These are phyloP conservation scores for Vanderwaltozyma yarrowii DNA, from an alignment of 805 yeast species.

Conservation along the genomic window DNA sequence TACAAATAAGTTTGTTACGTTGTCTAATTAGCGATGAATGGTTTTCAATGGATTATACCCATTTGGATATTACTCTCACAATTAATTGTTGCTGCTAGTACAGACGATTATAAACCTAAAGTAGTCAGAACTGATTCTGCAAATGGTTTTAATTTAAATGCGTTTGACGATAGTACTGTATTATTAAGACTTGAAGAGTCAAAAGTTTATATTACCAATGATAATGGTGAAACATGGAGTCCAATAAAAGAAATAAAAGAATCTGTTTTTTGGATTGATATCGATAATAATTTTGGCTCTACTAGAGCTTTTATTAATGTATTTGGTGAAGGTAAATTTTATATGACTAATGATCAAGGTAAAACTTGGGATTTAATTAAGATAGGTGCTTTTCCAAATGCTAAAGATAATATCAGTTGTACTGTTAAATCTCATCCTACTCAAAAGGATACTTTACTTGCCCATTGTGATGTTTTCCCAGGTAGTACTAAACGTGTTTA, in stretches of 20 bases:
- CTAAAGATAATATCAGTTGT: background rate
- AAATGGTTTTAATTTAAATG: constrained; percentile 3
- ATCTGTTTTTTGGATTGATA: background rate
- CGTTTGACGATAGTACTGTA: constrained; percentile 46
- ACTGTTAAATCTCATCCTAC: constrained; percentile 12
- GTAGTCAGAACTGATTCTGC: constrained; percentile 5
- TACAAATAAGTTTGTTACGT: too few species aligned
- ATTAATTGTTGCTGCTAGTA: constrained; percentile 2
- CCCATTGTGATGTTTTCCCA: constrained; percentile 3
- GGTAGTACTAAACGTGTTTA: too few species aligned
- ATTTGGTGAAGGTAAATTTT: constrained; percentile 2
- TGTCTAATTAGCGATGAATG: too few species aligned
- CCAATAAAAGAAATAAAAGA: constrained; percentile 5
- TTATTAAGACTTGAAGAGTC: constrained; percentile 27
- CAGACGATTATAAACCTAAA: constrained; percentile 6
- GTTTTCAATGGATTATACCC: constrained; percentile 1
- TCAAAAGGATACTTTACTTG: constrained; percentile 7
- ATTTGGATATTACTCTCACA: background rate
- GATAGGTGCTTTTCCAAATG: background rate
- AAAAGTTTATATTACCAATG: constrained; percentile 31
- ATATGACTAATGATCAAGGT: constrained; percentile 24
- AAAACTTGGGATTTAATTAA: constrained; percentile 15
- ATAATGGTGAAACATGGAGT: constrained; percentile 45
- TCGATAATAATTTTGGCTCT: constrained; percentile 10
- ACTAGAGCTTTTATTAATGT: constrained; percentile 16